Base-by-base conservation (phyloP, 2,329 filamentous ascomycete genomes). In the Claviceps quebecensis region DNA sequence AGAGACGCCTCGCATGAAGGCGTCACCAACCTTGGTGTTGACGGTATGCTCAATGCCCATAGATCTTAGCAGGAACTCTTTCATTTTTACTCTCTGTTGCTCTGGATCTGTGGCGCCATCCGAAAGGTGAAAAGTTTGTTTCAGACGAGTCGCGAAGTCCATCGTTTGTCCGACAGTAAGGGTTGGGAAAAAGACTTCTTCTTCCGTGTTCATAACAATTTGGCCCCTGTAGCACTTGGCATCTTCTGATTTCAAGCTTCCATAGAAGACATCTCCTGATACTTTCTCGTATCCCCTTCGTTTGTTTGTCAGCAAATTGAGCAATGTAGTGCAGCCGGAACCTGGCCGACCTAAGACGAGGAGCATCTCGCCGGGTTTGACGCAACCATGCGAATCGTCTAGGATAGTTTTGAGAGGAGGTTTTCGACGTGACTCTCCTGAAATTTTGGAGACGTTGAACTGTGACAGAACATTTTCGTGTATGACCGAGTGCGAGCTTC, bases 321-420 rank as follows among this genome's bases (percentile, higher is more conserved):
- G 70, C 16, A 88, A 71, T 0, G 83, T 84, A 0, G 83, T 86
- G 62, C 84, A 88, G 37, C 83, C 83, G 2, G 80, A 73, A 0
- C 83, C 84, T 0, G 84, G 83, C 1, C 82, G 73, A 3, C 84
- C 84, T 0, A 87, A 69, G 0, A 87, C 82, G 0, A 86, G 67
- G 1, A 86, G 65, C 83, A 86, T 85, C 64, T 86, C 82, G 19
- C 83, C 84, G 0, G 83, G 83, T 61, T 82, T 81, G 48, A 87
- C 78, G 56, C 81, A 85, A 11, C 84, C 84, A 60, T 81, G 77
- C 52, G 75, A 78, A 57, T 78, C 72, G 50, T 84, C 74, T 22
- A 88, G 66, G 45, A 88, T 81, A 0, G 80, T 83, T 55, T 77
- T 77, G 19, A 83, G 64, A 0, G 82, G 78, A 0, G 77, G 74